phyloP scores from a whole-genome alignment of 148 eudicot genomes.

The Vaccinium vitisidaea region DNA sequence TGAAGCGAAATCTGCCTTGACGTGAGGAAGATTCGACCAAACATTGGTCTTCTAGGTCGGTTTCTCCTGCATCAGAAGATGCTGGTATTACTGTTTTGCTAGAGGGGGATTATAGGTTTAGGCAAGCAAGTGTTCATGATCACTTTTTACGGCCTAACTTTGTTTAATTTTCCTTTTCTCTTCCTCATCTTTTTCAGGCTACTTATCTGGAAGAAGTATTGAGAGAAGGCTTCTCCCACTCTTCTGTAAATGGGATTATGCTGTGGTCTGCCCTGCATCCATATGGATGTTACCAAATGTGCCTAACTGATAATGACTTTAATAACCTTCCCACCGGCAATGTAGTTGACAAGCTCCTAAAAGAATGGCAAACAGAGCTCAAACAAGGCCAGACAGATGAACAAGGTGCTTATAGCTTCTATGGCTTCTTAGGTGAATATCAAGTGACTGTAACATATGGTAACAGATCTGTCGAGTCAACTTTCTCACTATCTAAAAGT shows the following conservation, averaged over 20 bases:
- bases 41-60: neutral
- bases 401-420: constrained; percentile 63
- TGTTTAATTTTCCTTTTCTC: neutral
- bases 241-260: constrained; percentile 69
- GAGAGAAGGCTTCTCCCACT: constrained; percentile 77
- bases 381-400: constrained; percentile 47
- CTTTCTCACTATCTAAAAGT: constrained; percentile 51
- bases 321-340: constrained; percentile 78
- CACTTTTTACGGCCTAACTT: neutral
- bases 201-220: constrained; percentile 60
- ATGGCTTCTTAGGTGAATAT: constrained; percentile 76
- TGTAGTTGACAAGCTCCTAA: constrained; percentile 59
- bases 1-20: neutral
- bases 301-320: constrained; percentile 65
- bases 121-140: neutral
- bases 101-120: neutral
- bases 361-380: constrained; percentile 66
- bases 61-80: neutral
- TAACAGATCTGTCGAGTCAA: constrained; percentile 37
- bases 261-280: constrained; percentile 73
- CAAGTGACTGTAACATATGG: constrained; percentile 36
- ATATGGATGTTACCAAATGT: constrained; percentile 81
- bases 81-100: neutral
- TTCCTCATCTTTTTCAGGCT: constrained; percentile 38
- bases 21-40: neutral